Percentiles rank a stretch among this genome's conserved stretches.
Evolutionary conservation across 345 rosid genomes (phyloP).

Genomic region (Rhizophora apiculata): DNA sequence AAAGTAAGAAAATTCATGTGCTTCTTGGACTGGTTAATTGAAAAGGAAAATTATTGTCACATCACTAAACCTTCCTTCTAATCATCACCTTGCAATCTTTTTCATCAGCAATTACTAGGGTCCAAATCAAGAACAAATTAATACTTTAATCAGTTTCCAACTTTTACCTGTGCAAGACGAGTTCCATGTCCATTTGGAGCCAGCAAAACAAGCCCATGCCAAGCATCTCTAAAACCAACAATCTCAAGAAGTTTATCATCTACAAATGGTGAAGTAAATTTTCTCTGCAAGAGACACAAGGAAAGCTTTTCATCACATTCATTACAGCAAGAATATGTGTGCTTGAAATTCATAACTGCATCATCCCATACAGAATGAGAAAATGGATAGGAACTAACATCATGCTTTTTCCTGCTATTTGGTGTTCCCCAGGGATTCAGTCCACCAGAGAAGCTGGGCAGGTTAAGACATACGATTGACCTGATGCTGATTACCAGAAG

Average conservation of each 20-base stretch:
- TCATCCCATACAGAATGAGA: not conserved
- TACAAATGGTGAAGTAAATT: conserved; percentile 74
- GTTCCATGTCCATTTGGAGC: conserved; percentile 90
- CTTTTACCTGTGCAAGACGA: conserved; percentile 76
- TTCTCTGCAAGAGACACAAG: conserved; percentile 45
- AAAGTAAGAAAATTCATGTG: not conserved
- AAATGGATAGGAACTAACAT: conserved; percentile 39
- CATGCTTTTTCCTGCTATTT: conserved; percentile 37
- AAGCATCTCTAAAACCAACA: conserved; percentile 94
- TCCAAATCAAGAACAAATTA: no score
- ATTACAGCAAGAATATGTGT: not conserved
- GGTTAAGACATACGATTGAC: conserved; percentile 81
- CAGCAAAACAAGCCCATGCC: conserved; percentile 85
- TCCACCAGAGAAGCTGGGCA: conserved; percentile 94
- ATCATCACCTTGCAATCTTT: no score
- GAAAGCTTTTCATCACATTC: conserved; percentile 12
- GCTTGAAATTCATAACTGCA: not conserved
- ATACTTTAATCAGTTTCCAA: not conserved
- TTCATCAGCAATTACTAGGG: no score
- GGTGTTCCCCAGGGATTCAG: conserved; percentile 93
- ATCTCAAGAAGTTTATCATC: conserved; percentile 79
- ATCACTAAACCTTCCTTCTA: no score
- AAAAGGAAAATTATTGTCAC: no score
- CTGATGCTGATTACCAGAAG: conserved; percentile 54
- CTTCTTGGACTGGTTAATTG: no score